Evolutionary conservation across 139 green algal genomes (phyloP).

Genomic region (Chlorella ohadii): DNA sequence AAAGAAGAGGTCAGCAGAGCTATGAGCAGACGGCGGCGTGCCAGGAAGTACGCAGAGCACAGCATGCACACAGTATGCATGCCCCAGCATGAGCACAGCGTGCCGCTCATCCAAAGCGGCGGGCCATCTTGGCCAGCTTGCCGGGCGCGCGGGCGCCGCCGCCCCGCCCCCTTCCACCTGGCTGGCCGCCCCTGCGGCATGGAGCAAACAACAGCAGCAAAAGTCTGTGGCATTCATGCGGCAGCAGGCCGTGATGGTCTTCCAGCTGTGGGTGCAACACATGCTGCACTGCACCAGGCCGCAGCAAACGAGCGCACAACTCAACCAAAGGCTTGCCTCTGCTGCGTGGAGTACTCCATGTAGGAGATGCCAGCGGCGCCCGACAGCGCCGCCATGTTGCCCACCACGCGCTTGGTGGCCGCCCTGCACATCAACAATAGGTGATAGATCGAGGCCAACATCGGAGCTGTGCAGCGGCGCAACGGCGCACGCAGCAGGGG

Average conservation of each 20-base stretch:
- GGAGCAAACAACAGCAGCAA: background rate
- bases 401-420: conserved; percentile 56
- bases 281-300: too few relatives aligned
- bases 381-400: conserved; percentile 77
- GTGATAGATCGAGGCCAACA: too few relatives aligned
- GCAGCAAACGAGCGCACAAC: too few relatives aligned
- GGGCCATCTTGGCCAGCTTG: conserved; percentile 30
- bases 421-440: conserved; percentile 20
- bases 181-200: background rate
- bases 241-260: too few relatives aligned
- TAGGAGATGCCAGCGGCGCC: conserved; percentile 80
- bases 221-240: too few relatives aligned
- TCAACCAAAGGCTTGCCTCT: background rate
- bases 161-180: background rate
- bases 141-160: background rate
- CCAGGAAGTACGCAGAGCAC: too few relatives aligned
- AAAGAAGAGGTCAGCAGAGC: too few relatives aligned
- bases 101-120: conserved; percentile 1
- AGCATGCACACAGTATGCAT: too few relatives aligned
- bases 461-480: too few relatives aligned
- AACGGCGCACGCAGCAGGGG: background rate
- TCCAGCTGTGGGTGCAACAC: too few relatives aligned
- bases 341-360: conserved; percentile 67
- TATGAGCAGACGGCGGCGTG: too few relatives aligned
- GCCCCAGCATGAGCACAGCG: too few relatives aligned